These are phyloP conservation scores for Gaertneriomyces semiglobifer DNA, from an alignment of 192 early-diverging fungal species.

Conservation along the genomic window DNA sequence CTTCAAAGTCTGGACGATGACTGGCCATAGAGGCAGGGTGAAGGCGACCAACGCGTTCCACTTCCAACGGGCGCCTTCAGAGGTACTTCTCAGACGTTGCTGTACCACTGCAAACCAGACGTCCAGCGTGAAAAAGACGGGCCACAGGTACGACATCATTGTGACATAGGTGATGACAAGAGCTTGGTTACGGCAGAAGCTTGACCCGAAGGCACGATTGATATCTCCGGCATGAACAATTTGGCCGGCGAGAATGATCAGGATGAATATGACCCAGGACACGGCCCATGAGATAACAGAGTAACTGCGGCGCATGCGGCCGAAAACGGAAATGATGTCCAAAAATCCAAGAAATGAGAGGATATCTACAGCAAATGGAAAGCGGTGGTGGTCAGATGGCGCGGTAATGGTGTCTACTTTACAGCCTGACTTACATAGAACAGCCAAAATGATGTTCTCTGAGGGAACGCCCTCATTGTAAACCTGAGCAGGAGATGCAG, in stretches of 20 bases:
- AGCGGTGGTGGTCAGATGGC: no score
- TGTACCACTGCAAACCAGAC: slow-evolving; percentile 18
- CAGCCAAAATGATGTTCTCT: neutral
- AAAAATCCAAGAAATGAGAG: slow-evolving; percentile 13
- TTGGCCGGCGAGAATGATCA: slow-evolving; percentile 4
- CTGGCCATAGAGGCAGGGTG: slow-evolving; percentile 3
- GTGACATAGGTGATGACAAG: slow-evolving; percentile 10
- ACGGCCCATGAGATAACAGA: slow-evolving; percentile 18
- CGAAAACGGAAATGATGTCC: slow-evolving; percentile 11
- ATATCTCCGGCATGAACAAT: slow-evolving; percentile 5
- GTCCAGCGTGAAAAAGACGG: slow-evolving; percentile 21
- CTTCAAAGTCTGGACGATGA: slow-evolving; percentile 10
- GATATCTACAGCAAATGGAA: neutral
- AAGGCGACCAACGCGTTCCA: slow-evolving; percentile 24
- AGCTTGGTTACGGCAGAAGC: slow-evolving; percentile 18
- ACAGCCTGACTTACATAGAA: slow-evolving; percentile 15
- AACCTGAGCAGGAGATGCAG: slow-evolving; percentile 8
- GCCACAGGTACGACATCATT: slow-evolving; percentile 2
- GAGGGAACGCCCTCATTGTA: slow-evolving; percentile 6
- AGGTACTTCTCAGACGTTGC: neutral
- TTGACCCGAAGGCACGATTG: slow-evolving; percentile 6
- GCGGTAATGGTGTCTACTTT: neutral
- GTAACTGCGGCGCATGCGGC: slow-evolving; percentile 22
- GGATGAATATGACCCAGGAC: slow-evolving; percentile 12
- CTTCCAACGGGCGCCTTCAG: slow-evolving; percentile 4